Evolutionary conservation across 1,139 yeast genomes (phyloP), one percentile per base, ranked within the genome.

Genomic region (Nematodospora anomalae): DNA sequence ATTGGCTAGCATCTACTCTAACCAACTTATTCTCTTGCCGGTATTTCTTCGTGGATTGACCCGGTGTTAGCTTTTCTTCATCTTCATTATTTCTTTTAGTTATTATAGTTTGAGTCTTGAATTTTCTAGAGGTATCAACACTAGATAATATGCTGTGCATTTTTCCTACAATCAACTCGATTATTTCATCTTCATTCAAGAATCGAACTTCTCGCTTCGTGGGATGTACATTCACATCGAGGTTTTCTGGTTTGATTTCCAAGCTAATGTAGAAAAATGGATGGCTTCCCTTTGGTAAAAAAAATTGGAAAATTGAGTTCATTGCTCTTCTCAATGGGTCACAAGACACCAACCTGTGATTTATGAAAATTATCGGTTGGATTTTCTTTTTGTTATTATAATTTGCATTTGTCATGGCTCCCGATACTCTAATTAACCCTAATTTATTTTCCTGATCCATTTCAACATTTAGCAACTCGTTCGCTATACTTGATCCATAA

Each of bases 141-240:
- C 66, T 64, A 1, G 79, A 62, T 22, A 92, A 63, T 1, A 66
- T 54, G 3, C 60, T 63, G 38, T 80, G 82, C 0, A 90, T 55
- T 7, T 60, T 52, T 0, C 59, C 57, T 21, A 83, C 70, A 1
- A 92, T 68, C 16, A 57, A 48, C 28, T 83, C 89, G 6, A 87
- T 74, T 15, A 94, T 86, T 53, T 89, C 97, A 37, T 85, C 95
- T 52, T 94, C 97, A 53, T 80, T 61, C 25, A 92, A 63, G 55
- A 94, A 89, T 34, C 95, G 62, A 1, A 94, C 97, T 51, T 92
- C 97, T 37, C 94, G 71, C 51, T 92, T 92, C 0, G 98, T 92
- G 0, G 99, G 99, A 53, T 94, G 98, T 7, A 94, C 81, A 56
- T 92, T 92, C 8, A 92, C 98, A 56, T 92, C 99, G 10, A 92